phyloP scores from a whole-genome alignment of 768 basidiomycete species.

The Psilocybe subaeruginosa region DNA sequence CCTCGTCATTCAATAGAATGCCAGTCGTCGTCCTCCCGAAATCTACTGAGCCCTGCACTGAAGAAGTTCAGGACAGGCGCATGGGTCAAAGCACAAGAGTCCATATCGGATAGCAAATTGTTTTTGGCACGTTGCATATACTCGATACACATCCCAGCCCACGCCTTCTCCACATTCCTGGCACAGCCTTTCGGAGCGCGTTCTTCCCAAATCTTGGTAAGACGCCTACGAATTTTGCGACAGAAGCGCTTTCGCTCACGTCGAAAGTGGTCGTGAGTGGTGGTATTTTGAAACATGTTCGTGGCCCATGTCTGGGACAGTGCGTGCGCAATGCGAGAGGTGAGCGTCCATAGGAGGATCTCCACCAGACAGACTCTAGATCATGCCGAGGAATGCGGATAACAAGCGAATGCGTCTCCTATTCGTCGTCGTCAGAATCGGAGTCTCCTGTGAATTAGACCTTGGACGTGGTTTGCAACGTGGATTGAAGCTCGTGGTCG shows the following conservation, averaged over 20 bases:
- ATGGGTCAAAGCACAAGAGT: too few species aligned
- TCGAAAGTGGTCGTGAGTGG: neutral
- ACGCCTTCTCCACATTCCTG: too few species aligned
- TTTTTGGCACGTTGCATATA: too few species aligned
- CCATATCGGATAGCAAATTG: too few species aligned
- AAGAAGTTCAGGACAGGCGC: too few species aligned
- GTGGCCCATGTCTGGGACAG: neutral
- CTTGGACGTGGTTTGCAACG: neutral
- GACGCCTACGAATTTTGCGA: neutral
- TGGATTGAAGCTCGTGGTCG: neutral
- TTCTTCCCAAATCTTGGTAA: neutral
- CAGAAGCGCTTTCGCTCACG: too few species aligned
- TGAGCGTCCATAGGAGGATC: slow-evolving; percentile 12
- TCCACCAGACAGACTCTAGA: slow-evolving; percentile 15
- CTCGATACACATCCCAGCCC: too few species aligned
- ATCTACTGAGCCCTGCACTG: too few species aligned
- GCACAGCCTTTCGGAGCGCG: too few species aligned
- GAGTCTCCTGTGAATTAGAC: neutral
- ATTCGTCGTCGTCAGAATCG: slow-evolving; percentile 1
- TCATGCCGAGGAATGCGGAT: neutral
- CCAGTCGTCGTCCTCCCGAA: too few species aligned
- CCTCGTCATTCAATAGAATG: too few species aligned
- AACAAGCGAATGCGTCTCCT: neutral
- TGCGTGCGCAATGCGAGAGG: slow-evolving; percentile 2
- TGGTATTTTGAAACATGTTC: neutral